These are phyloP conservation scores for Stephania japonica DNA, from an alignment of 164 flowering plant genomes.

Conservation along the genomic window DNA sequence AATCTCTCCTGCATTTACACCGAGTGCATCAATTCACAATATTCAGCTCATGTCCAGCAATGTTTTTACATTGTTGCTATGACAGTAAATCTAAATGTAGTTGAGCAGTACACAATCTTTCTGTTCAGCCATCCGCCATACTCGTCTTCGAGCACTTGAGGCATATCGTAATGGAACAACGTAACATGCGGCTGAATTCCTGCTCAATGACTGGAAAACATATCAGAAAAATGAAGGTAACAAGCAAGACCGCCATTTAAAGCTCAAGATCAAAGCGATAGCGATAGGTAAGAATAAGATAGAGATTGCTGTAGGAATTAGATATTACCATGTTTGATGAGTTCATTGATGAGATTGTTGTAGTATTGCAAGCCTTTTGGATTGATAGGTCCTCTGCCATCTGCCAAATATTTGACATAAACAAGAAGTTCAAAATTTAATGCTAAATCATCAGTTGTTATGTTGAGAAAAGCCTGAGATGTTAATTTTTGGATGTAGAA, in stretches of 20 bases:
- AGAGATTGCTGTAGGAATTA: not conserved
- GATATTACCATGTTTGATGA: slow-evolving; percentile 34
- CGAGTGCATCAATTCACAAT: not conserved
- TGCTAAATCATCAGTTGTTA: not conserved
- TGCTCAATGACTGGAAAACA: not conserved
- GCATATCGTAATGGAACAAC: slow-evolving; percentile 43
- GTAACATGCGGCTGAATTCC: slow-evolving; percentile 64
- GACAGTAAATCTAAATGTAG: not conserved
- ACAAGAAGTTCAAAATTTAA: not conserved
- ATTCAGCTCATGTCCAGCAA: not conserved
- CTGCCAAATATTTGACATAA: slow-evolving; percentile 23
- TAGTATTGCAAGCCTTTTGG: slow-evolving; percentile 62
- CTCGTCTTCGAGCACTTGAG: slow-evolving; percentile 74
- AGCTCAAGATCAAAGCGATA: not conserved
- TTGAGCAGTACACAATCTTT: slow-evolving; percentile 38
- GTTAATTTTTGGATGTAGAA: too few relatives aligned
- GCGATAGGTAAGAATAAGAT: not conserved
- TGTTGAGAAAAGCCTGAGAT: not conserved
- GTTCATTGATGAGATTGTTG: slow-evolving; percentile 63
- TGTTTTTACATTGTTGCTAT: not conserved
- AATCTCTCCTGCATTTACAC: slow-evolving; percentile 40
- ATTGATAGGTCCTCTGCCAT: slow-evolving; percentile 68
- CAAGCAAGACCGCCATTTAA: not conserved
- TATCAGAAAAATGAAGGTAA: not conserved
- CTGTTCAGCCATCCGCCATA: slow-evolving; percentile 64